A percentile compares a stretch with the other conserved stretches of the same genome.
phyloP scores from a whole-genome alignment of 148 eudicot species.

The Persicaria tinctoria region DNA sequence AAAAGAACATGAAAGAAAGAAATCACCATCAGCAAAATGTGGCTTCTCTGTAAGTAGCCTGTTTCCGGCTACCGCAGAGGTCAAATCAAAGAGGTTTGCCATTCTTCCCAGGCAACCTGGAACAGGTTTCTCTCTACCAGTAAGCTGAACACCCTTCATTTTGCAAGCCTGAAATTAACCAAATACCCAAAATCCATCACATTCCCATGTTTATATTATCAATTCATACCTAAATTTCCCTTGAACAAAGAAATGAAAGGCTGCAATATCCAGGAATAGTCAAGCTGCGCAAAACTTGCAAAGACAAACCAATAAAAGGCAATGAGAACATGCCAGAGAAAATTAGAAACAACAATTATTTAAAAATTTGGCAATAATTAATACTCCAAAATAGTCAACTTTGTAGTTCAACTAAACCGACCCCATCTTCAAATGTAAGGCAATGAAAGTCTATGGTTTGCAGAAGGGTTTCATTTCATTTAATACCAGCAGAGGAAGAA shows the following conservation, averaged over 20 bases:
- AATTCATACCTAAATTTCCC: not conserved
- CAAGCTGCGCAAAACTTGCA: not conserved
- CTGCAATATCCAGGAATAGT: slow-evolving; percentile 1
- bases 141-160: slow-evolving; percentile 58
- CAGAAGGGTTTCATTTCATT: slow-evolving; percentile 3
- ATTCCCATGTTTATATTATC: not conserved
- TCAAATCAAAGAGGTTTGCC: slow-evolving; percentile 78
- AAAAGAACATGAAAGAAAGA: not conserved
- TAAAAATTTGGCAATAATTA: not conserved
- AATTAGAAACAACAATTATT: not conserved
- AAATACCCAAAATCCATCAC: slow-evolving; percentile 5
- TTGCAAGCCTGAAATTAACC: slow-evolving; percentile 17
- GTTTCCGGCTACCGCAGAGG: slow-evolving; percentile 47
- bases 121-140: slow-evolving; percentile 45
- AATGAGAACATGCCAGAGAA: not conserved
- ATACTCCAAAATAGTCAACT: not conserved
- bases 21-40: slow-evolving; percentile 22
- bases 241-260: not conserved
- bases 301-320: not conserved
- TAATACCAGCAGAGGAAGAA: not conserved
- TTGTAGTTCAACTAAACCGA: slow-evolving; percentile 3
- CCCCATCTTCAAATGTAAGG: slow-evolving; percentile 8
- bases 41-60: slow-evolving; percentile 74
- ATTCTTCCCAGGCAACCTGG: slow-evolving; percentile 87
- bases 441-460: not conserved